Percentiles rank a stretch among this genome's conserved stretches.
Evolutionary conservation across 1,284 basidiomycete genomes (phyloP).

Genomic region (Paramarasmius palmivorus): DNA sequence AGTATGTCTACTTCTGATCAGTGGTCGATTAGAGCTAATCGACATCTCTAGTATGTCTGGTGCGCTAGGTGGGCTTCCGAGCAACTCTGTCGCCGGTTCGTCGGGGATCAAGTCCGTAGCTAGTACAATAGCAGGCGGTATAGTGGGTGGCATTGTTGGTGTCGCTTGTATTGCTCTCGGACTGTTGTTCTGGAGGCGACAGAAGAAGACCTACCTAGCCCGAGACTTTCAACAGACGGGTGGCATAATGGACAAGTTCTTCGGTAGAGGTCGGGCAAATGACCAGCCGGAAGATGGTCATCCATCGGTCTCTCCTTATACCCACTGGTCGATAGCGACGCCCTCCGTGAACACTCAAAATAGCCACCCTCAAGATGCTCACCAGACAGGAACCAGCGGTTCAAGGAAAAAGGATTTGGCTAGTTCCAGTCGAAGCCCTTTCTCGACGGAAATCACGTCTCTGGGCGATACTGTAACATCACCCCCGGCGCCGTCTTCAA

Average conservation of each 20-base stretch:
- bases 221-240: not conserved
- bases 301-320: no score
- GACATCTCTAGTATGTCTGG: not conserved
- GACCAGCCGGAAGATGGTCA: no score
- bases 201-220: not conserved
- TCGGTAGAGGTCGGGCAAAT: not conserved
- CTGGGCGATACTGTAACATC: no score
- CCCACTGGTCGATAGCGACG: no score
- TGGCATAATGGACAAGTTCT: not conserved
- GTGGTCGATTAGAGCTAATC: not conserved
- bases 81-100: not conserved
- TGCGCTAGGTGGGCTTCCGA: not conserved
- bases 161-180: not conserved
- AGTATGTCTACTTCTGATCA: not conserved
- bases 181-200: constrained; percentile 5
- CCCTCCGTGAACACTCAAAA: no score
- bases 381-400: no score
- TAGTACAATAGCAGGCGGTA: constrained; percentile 9
- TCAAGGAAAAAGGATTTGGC: no score
- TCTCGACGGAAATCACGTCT: no score
- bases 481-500: no score
- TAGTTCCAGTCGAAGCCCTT: no score
- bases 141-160: constrained; percentile 4
- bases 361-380: no score
- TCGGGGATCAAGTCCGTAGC: not conserved